These are phyloP conservation scores for Coemansia sp. DNA, from an alignment of 192 early-diverging fungal genomes.

Conservation along the genomic window DNA sequence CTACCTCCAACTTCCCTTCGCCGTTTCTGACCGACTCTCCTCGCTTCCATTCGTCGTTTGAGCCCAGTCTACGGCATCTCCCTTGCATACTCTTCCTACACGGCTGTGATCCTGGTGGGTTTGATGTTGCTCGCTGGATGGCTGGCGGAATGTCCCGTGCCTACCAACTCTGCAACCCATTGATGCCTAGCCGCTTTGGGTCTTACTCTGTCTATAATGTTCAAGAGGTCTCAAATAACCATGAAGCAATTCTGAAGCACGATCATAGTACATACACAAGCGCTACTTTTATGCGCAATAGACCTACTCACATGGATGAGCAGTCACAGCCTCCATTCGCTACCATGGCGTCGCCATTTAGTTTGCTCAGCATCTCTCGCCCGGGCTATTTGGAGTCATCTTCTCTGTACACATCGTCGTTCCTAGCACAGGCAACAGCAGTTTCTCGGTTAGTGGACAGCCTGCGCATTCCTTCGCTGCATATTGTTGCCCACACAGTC, in stretches of 20 bases:
- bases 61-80: slow-evolving; percentile 50
- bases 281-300: neutral
- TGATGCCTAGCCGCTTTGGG: slow-evolving; percentile 50
- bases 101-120: slow-evolving; percentile 49
- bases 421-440: slow-evolving; percentile 42
- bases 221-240: slow-evolving; percentile 15
- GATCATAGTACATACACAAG: neutral
- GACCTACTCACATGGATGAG: neutral
- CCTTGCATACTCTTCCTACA: slow-evolving; percentile 55
- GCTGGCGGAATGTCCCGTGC: slow-evolving; percentile 51
- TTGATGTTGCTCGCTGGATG: slow-evolving; percentile 57
- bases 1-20: slow-evolving; percentile 44
- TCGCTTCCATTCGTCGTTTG: slow-evolving; percentile 54
- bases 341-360: slow-evolving; percentile 33
- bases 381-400: slow-evolving; percentile 51
- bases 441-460: slow-evolving; percentile 44
- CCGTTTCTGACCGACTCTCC: slow-evolving; percentile 48
- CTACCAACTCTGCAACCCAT: slow-evolving; percentile 45
- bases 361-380: slow-evolving; percentile 48
- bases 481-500: slow-evolving; percentile 42
- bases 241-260: neutral
- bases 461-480: slow-evolving; percentile 39
- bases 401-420: slow-evolving; percentile 23
- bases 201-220: slow-evolving; percentile 45
- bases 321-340: slow-evolving; percentile 17